Percentiles rank a stretch among this genome's conserved stretches.
phyloP scores from a whole-genome alignment of 139 green algal species.

The Mychonastes homosphaera region DNA sequence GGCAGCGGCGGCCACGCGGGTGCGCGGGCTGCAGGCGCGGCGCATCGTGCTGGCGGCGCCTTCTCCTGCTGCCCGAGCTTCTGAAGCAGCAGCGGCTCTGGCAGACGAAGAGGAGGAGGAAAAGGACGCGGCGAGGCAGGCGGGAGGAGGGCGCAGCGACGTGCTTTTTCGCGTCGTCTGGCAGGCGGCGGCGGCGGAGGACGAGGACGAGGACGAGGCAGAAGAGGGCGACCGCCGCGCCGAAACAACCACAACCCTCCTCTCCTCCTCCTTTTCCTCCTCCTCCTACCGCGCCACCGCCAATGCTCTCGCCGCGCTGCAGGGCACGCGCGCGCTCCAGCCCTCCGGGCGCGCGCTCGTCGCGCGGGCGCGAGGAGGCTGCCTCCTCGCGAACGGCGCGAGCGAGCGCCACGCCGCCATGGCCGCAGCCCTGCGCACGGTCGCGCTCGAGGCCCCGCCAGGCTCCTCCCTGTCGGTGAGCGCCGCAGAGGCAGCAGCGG shows the following conservation, averaged over 20 bases:
- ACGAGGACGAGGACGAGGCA: background rate
- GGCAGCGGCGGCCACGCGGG: too few relatives aligned
- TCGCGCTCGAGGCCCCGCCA: slow-evolving; percentile 8
- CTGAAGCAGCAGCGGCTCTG: background rate
- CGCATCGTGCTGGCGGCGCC: slow-evolving; percentile 20
- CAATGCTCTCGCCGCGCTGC: background rate
- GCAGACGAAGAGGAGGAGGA: background rate
- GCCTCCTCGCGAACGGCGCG: too few relatives aligned
- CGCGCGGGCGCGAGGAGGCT: too few relatives aligned
- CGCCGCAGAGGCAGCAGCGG: too few relatives aligned
- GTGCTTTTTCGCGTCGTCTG: slow-evolving; percentile 20
- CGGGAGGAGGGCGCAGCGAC: background rate
- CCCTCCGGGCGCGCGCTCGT: too few relatives aligned
- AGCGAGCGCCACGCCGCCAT: too few relatives aligned
- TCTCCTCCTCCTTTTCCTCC: too few relatives aligned
- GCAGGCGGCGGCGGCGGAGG: slow-evolving; percentile 9
- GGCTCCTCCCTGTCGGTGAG: too few relatives aligned
- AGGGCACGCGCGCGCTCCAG: background rate
- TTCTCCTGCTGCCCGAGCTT: background rate
- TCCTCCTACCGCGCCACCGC: too few relatives aligned
- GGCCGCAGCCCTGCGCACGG: slow-evolving; percentile 3
- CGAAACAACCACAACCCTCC: too few relatives aligned
- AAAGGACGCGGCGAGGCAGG: too few relatives aligned
- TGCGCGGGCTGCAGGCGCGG: slow-evolving; percentile 4
- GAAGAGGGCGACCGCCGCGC: too few relatives aligned